A percentile compares a stretch with the other conserved stretches of the same genome.
Conservation (phyloP, 1,284 basidiomycete genomes). For the Coniferiporia sulphurascens region DNA sequence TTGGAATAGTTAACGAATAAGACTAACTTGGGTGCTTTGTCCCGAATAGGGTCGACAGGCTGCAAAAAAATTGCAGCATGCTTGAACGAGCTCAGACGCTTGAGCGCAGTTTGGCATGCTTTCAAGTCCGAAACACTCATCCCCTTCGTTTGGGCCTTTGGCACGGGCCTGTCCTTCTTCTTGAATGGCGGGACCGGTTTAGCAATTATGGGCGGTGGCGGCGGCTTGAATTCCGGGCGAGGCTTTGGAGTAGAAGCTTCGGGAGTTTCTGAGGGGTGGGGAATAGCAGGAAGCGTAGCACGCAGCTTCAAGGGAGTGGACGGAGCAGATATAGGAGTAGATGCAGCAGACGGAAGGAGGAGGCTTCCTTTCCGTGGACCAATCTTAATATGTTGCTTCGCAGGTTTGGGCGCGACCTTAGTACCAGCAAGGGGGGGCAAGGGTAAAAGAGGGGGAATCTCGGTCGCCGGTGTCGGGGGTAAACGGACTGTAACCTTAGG, state of each 20-base stretch:
- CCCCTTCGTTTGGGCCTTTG: slow-evolving; percentile 75
- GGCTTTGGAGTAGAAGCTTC: slow-evolving; percentile 27
- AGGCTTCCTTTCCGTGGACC: slow-evolving; percentile 20
- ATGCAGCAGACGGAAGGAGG: neutral
- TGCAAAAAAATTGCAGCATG: slow-evolving; percentile 72
- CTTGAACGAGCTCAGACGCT: slow-evolving; percentile 76
- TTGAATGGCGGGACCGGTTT: slow-evolving; percentile 26
- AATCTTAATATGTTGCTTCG: slow-evolving; percentile 38
- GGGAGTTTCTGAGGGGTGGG: slow-evolving; percentile 23
- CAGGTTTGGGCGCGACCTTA: slow-evolving; percentile 44
- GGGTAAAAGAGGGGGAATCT: slow-evolving; percentile 47
- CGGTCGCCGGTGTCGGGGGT: slow-evolving; percentile 69
- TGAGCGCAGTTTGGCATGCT: slow-evolving; percentile 76
- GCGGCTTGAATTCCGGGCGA: slow-evolving; percentile 25
- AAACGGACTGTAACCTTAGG: slow-evolving; percentile 85
- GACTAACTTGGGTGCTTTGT: slow-evolving; percentile 76
- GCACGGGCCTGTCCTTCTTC: slow-evolving; percentile 43
- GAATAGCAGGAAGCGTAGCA: neutral
- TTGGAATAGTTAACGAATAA: neutral
- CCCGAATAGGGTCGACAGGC: slow-evolving; percentile 88
- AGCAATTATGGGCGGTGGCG: neutral
- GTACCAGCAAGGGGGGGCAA: slow-evolving; percentile 23
- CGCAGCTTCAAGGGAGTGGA: slow-evolving; percentile 7
- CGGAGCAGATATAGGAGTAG: slow-evolving; percentile 1
- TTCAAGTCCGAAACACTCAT: slow-evolving; percentile 80